Conservation (phyloP, 164 flowering plant species). For the Cinnamomum micranthum region DNA sequence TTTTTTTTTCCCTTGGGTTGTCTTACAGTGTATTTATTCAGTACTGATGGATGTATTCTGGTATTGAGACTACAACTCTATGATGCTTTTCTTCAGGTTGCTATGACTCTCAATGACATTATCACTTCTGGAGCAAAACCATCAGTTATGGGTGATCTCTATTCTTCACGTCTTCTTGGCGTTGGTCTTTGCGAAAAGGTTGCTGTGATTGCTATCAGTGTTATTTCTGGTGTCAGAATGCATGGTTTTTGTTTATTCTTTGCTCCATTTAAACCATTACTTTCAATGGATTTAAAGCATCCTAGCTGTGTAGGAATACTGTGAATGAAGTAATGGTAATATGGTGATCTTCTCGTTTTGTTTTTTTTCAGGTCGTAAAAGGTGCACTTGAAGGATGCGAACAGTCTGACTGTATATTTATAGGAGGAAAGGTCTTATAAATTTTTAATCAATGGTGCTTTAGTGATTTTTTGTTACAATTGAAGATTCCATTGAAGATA, state of each 20-base stretch:
- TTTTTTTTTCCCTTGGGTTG: no score
- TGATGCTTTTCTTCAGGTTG: constrained; percentile 51
- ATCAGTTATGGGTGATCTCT: constrained; percentile 57
- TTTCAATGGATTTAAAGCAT: background rate
- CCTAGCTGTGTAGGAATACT: no score
- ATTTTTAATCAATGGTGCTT: no score
- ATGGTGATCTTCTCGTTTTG: no score
- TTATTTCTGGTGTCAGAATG: background rate
- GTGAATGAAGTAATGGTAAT: no score
- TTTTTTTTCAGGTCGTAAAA: no score
- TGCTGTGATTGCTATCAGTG: background rate
- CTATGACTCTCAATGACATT: constrained; percentile 97
- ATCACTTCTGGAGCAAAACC: constrained; percentile 97
- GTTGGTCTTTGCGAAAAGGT: constrained; percentile 98
- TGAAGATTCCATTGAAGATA: no score
- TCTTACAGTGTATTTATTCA: background rate
- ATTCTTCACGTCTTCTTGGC: constrained; percentile 87
- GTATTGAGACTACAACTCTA: background rate
- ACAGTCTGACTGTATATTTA: no score
- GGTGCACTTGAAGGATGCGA: no score
- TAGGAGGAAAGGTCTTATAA: no score
- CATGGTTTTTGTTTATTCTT: background rate
- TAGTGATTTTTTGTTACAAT: no score
- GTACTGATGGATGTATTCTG: background rate
- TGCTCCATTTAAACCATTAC: background rate